These are phyloP conservation scores for Tolypocladium amazonense DNA, from an alignment of 2,329 filamentous ascomycete genomes.

Conservation along the genomic window DNA sequence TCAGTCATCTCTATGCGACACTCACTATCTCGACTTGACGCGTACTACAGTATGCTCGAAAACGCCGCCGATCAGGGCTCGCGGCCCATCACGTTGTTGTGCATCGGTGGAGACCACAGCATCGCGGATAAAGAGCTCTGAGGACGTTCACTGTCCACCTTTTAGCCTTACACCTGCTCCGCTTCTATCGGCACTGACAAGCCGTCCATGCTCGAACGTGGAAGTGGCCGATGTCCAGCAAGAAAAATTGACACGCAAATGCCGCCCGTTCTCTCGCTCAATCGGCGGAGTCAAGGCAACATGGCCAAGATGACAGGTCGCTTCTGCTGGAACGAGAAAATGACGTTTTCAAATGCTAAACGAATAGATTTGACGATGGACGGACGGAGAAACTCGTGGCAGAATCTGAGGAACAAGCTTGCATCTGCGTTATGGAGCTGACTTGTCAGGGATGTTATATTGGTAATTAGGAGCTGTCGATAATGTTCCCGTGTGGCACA, in stretches of 20 bases:
- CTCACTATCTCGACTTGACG: conserved; percentile 17
- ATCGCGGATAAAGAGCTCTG: conserved; percentile 21
- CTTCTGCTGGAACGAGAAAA: neutral
- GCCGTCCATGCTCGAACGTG: neutral
- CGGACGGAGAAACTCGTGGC: neutral
- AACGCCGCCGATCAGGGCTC: conserved; percentile 17
- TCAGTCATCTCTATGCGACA: conserved; percentile 7
- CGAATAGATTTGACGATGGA: neutral
- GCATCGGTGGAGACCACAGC: conserved; percentile 21
- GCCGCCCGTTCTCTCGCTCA: neutral
- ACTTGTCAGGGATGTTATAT: neutral
- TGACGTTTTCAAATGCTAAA: no score
- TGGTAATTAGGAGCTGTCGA: neutral
- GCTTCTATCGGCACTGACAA: neutral
- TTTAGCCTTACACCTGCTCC: neutral
- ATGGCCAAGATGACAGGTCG: neutral
- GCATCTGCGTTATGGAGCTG: no score
- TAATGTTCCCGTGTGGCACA: neutral
- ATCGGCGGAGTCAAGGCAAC: neutral
- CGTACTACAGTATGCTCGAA: conserved; percentile 21
- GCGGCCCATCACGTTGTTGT: conserved; percentile 21
- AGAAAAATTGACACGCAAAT: neutral
- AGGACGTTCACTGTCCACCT: neutral
- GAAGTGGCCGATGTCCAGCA: neutral
- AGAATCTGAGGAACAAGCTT: no score